Percentiles rank a stretch among this genome's conserved stretches.
phyloP scores from a whole-genome alignment of 345 rosid species.

The Crucihimalaya himalaica region DNA sequence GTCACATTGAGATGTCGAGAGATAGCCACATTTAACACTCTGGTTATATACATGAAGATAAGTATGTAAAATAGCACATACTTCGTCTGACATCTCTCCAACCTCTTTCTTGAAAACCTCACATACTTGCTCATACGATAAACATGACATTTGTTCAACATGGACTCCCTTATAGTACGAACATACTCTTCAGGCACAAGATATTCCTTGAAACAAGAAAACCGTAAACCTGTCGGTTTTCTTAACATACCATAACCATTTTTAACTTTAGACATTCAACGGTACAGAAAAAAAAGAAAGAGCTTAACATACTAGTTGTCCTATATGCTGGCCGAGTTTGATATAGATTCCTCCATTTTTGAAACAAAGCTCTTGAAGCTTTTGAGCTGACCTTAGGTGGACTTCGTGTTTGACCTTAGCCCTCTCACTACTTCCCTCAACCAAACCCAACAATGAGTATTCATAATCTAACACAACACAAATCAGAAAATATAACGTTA shows the following conservation, averaged over 20 bases:
- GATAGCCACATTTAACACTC: neutral
- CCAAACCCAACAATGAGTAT: constrained; percentile 75
- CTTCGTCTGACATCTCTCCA: constrained; percentile 82
- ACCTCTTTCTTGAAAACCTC: constrained; percentile 90
- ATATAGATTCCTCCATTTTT: constrained; percentile 92
- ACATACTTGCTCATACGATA: constrained; percentile 91
- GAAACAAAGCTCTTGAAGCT: constrained; percentile 92
- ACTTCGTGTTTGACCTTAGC: constrained; percentile 76
- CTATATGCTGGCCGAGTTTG: constrained; percentile 95
- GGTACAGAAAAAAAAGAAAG: constrained; percentile 7
- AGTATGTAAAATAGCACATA: constrained; percentile 28
- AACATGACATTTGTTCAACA: constrained; percentile 92
- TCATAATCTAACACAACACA: constrained; percentile 64
- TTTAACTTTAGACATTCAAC: constrained; percentile 5
- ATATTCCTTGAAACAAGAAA: constrained; percentile 66
- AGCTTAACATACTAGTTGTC: constrained; percentile 65
- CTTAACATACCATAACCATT: neutral
- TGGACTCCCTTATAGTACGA: constrained; percentile 74
- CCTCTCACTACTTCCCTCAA: constrained; percentile 81
- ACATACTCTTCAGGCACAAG: constrained; percentile 88
- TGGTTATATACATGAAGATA: neutral
- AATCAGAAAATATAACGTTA: constrained; percentile 7
- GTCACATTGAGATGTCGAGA: constrained; percentile 10
- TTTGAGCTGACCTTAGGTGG: constrained; percentile 83
- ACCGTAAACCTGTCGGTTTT: neutral